A percentile compares a stretch with the other conserved stretches of the same genome.
These are phyloP conservation scores for Magnolia officinalis DNA, from an alignment of 164 flowering plant genomes.

Conservation along the genomic window DNA sequence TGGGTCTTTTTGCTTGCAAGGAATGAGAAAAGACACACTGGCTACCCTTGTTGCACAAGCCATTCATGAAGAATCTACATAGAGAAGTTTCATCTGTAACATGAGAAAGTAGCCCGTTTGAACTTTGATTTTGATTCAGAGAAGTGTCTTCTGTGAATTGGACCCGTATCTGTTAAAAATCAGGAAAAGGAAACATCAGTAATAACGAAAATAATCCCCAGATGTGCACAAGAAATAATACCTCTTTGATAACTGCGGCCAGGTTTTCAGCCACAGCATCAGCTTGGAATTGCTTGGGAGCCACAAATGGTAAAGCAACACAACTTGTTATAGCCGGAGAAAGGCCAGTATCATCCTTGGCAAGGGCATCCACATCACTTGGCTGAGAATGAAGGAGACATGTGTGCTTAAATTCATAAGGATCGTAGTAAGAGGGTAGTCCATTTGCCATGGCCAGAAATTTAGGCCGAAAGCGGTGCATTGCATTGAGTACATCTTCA, in stretches of 20 bases:
- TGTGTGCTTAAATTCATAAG: conserved; percentile 66
- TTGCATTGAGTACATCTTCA: conserved; percentile 57
- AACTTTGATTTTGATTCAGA: conserved; percentile 15
- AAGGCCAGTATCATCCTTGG: conserved; percentile 27
- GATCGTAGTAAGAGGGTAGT: conserved; percentile 58
- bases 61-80: conserved; percentile 62
- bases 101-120: conserved; percentile 14
- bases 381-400: conserved; percentile 44
- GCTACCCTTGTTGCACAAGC: conserved; percentile 71
- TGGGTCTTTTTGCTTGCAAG: conserved; percentile 50
- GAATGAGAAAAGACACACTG: conserved; percentile 75
- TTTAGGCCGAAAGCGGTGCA: conserved; percentile 82
- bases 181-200: conserved; percentile 5
- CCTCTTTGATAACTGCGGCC: conserved; percentile 65
- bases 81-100: conserved; percentile 28
- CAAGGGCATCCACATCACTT: conserved; percentile 23
- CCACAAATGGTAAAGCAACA: conserved; percentile 62
- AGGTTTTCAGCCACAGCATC: conserved; percentile 44
- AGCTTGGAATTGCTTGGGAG: conserved; percentile 39
- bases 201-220: conserved; percentile 13
- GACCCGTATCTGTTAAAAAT: conserved; percentile 52
- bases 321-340: conserved; percentile 41
- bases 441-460: conserved; percentile 42
- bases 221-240: conserved; percentile 16
- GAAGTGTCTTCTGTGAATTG: conserved; percentile 35